A percentile compares a stretch with the other conserved stretches of the same genome.
Evolutionary conservation across 768 basidiomycete genomes (phyloP).

Genomic region (Epithele typhae): DNA sequence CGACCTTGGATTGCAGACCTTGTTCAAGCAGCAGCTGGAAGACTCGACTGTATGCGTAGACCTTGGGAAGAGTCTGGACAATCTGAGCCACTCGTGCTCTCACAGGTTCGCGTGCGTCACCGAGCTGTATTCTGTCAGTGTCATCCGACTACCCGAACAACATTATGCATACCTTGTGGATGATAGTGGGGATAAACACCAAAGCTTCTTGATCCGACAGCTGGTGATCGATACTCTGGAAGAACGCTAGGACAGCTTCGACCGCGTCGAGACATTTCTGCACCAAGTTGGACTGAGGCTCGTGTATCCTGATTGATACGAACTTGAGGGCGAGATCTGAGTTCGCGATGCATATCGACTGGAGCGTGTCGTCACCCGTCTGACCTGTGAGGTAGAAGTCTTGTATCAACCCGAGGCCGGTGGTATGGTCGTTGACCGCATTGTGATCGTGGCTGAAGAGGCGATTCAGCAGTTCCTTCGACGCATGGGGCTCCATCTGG

Average conservation of each 20-base stretch:
- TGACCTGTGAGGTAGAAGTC: conserved; percentile 68
- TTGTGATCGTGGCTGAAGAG: conserved; percentile 96
- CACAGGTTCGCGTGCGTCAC: conserved; percentile 84
- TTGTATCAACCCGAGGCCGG: conserved; percentile 67
- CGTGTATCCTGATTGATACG: conserved; percentile 82
- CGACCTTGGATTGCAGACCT: conserved; percentile 85
- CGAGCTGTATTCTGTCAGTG: conserved; percentile 57
- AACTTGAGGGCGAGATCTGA: conserved; percentile 94
- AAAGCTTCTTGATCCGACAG: conserved; percentile 82
- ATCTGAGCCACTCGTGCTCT: conserved; percentile 78
- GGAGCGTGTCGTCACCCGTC: conserved; percentile 52
- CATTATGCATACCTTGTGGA: conserved; percentile 80
- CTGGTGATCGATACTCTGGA: conserved; percentile 70
- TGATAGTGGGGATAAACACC: conserved; percentile 84
- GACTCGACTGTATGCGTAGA: conserved; percentile 90
- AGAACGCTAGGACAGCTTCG: conserved; percentile 70
- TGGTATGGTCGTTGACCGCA: conserved; percentile 87
- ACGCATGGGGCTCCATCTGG: conserved; percentile 87
- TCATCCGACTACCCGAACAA: no score
- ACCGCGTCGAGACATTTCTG: conserved; percentile 87
- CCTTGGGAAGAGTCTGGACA: conserved; percentile 78
- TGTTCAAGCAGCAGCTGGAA: conserved; percentile 86
- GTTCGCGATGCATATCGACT: conserved; percentile 73
- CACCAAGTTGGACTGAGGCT: conserved; percentile 85
- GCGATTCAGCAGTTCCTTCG: conserved; percentile 67